Evolutionary conservation across 306 rosid genomes (phyloP), one percentile per base, ranked within the genome.

Genomic region (Acacia acuminata): DNA sequence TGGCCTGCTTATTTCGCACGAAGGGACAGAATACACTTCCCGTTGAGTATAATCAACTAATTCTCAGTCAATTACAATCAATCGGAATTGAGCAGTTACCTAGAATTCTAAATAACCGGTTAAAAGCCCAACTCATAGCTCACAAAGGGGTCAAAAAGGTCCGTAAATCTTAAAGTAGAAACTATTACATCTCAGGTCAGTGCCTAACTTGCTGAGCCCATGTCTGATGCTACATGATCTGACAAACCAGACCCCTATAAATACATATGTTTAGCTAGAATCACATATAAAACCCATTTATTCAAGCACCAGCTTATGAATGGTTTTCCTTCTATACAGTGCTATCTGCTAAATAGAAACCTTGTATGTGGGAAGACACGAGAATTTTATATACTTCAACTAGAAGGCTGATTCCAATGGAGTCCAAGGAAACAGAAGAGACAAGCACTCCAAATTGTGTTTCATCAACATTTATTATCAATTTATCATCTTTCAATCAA

Each of bases 361-460:
- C 63, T 77, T 20, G 20, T 16, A 34, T 64, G 79, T 77, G 43
- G 43, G 61, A 80, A 13, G 56, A 60, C 48, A 24, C 40, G 66
- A 75, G 25, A 55, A 83, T 71, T 69, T 50, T 40, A 64, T 40
- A 64, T 64, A 2, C 64, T 75, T 78, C 79, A 68, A 79, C 73
- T 22, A 69, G 44, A 47, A 67, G 79, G 55, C 63, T 36, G 53
- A 19, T 27, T 77, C 61, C 40, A 36, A 10, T 51, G 76, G 32
- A 34, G 64, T 45, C 32, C 17, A 63, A 17, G 58, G 60, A 75
- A 76, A 44, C 32, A 80, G 20, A 53, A 53, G 7, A 63, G 32
- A 38, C 56, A 82, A 76, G 2, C 30, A 55, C 14, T 22, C 38
- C 75, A 77, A n/a, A 60, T 71, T 53, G 68, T n/a, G 70, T 32